Evolutionary conservation across 2,329 filamentous ascomycete species (phyloP).

Genomic region (Paraphaeosphaeria sporulosa): DNA sequence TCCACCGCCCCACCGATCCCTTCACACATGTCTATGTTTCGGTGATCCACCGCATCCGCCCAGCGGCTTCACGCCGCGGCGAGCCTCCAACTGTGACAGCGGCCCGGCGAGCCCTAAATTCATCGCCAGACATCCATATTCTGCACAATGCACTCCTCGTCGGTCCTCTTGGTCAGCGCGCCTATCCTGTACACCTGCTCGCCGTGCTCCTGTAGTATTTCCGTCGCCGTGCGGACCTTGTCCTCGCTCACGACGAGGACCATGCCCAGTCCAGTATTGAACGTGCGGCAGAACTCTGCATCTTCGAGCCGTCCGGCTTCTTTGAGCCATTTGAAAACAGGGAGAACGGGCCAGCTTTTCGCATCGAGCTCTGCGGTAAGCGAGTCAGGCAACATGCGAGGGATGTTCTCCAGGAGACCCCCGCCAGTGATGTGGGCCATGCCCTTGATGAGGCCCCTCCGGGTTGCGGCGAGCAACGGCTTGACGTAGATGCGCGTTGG

Average conservation of each 20-base stretch:
- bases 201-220: conserved; percentile 69
- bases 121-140: conserved; percentile 62
- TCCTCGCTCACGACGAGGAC: conserved; percentile 77
- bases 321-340: conserved; percentile 89
- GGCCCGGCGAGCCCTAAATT: conserved; percentile 16
- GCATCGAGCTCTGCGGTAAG: conserved; percentile 85
- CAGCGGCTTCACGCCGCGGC: conserved; percentile 4
- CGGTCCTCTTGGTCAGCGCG: conserved; percentile 66
- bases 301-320: conserved; percentile 72
- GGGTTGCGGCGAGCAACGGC: conserved; percentile 71
- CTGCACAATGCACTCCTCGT: conserved; percentile 67
- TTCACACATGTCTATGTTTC: not conserved
- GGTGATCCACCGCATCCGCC: not conserved
- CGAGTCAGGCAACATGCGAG: conserved; percentile 83
- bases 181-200: conserved; percentile 84
- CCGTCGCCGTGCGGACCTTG: conserved; percentile 67
- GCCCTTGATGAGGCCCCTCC: conserved; percentile 77
- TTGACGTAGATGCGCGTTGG: conserved; percentile 96
- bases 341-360: conserved; percentile 74
- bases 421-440: conserved; percentile 97
- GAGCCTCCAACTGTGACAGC: conserved; percentile 2
- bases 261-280: conserved; percentile 97
- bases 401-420: conserved; percentile 91
- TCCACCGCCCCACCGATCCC: conserved; percentile 6
- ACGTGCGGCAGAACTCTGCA: conserved; percentile 86